Evolutionary conservation across 257 asterid species (phyloP), one percentile per base, ranked within the genome.

Genomic region (Solanum chilense): DNA sequence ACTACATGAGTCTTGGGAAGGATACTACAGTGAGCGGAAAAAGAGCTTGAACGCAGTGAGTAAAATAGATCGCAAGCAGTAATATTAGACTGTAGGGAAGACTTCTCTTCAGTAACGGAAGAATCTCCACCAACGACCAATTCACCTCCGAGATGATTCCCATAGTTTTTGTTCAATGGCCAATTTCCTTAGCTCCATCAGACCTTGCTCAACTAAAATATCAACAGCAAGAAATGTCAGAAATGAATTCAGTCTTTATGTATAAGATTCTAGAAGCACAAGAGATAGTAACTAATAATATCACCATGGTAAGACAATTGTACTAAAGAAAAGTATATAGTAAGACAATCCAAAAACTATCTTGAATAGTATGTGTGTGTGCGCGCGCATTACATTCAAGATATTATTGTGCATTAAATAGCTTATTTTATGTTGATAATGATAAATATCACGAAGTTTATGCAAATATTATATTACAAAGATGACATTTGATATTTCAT

Each of bases 101-200:
- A 87, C 62, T 90, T 89, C 60, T 84, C 49, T 82, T 91, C 92
- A 85, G 90, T 89, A 85, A 92, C 88, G 70, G 93, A 89, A 86
- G 92, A 85, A 25, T 90, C 92, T 64, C 69, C 49, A 29, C 16
- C 69, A 18, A 29, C 91, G 91, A 86, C 90, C 92, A 45, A 74
- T 86, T 87, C 90, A 91, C 85, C 86, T 92, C 31, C 93, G 93
- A 14, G 93, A 92, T 86, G 91, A 89, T 86, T 90, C 93, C 92
- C 94, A 91, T 9, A 92, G 91, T 64, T 90, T 88, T 44, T 64
- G 88, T 84, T 92, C 94, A 78, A 92, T 91, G 27, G 91, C 90
- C 88, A 91, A 77, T 89, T 91, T 92, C 86, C 91, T 89, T 85
- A 92, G 90, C 89, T 92, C 94, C 90, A 87, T 89, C 85, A 92